Evolutionary conservation across 2,329 filamentous ascomycete species (phyloP), one percentile per base, ranked within the genome.

Genomic region (Pleurostoma richardsiae): DNA sequence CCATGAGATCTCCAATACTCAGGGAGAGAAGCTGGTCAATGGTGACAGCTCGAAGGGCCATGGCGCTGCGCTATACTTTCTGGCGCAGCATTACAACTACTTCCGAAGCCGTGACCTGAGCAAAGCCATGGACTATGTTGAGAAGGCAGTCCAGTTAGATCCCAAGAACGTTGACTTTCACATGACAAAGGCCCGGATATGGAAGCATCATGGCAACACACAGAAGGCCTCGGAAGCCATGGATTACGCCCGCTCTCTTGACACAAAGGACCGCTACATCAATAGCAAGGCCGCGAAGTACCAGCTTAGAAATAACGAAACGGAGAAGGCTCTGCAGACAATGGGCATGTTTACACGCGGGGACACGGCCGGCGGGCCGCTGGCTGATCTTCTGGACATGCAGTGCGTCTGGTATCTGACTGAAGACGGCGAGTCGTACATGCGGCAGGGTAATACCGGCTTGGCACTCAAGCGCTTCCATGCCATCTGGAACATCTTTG

Each of bases 261-360:
- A 99, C 61, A 82, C 87, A 54, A 90, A 86, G 69, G 94, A 99
- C 63, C 85, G 94, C 40, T 95, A 97, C 65, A 97, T 97, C 76
- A 99, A 99, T 75, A 95, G 90, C 53, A 99, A 99, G 71, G 86
- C 90, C 43, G 91, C 92, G 49, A 99, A 99, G 65, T 99, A 99
- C 64, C 90, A 95, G 66, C 78, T 99, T 42, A 84, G 94, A 46
- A 95, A 96, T 68, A 83, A 96, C 65, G 83, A 96, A 62, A 94
- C 89, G 60, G 88, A 95, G 44, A 83, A 83, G 56, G 92, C 88
- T 0, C 72, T 97, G 45, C 82, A 88, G 58, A 96, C 90, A 0
- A 90, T 97, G 76, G 88, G 90, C 52, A 80, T 96, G 54, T 99
- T 99, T 68, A 99, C 95, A 0, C 80, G 92, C 45, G 91, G 91